Conservation (phyloP, 75 land plant species). For the Ceratopteris richardii region DNA sequence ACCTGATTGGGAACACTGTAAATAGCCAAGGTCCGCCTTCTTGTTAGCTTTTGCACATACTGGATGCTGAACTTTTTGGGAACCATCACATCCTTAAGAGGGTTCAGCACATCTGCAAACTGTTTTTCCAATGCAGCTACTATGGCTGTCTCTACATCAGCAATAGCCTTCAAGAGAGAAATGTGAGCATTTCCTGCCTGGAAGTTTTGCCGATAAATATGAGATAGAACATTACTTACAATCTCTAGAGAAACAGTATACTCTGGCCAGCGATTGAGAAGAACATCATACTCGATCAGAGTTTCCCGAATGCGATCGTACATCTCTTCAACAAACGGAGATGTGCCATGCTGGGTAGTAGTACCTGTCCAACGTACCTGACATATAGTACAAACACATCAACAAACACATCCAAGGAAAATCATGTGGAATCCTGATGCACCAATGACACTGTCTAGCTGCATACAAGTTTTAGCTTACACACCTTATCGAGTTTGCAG, state of each 20-base stretch:
- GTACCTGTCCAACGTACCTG: slow-evolving; percentile 67
- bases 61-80: slow-evolving; percentile 75
- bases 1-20: slow-evolving; percentile 82
- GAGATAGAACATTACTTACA: slow-evolving; percentile 32
- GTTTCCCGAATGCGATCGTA: slow-evolving; percentile 70
- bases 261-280: slow-evolving; percentile 89
- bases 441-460: too few species aligned
- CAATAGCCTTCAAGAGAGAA: slow-evolving; percentile 46
- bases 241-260: slow-evolving; percentile 72
- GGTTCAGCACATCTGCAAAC: slow-evolving; percentile 61
- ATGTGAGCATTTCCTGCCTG: neutral
- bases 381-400: too few species aligned
- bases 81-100: slow-evolving; percentile 78
- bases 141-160: slow-evolving; percentile 69
- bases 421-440: too few species aligned
- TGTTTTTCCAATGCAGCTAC: slow-evolving; percentile 83
- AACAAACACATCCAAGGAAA: too few species aligned
- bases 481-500: slow-evolving; percentile 90
- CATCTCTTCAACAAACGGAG: slow-evolving; percentile 85
- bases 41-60: slow-evolving; percentile 78
- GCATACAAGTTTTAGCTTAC: too few species aligned
- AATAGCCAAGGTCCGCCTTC: slow-evolving; percentile 43
- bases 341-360: slow-evolving; percentile 56
- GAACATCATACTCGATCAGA: slow-evolving; percentile 64
- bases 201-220: neutral